Conservation (phyloP, 352 stramenopile species). For the Globisporangium iwayamae region DNA sequence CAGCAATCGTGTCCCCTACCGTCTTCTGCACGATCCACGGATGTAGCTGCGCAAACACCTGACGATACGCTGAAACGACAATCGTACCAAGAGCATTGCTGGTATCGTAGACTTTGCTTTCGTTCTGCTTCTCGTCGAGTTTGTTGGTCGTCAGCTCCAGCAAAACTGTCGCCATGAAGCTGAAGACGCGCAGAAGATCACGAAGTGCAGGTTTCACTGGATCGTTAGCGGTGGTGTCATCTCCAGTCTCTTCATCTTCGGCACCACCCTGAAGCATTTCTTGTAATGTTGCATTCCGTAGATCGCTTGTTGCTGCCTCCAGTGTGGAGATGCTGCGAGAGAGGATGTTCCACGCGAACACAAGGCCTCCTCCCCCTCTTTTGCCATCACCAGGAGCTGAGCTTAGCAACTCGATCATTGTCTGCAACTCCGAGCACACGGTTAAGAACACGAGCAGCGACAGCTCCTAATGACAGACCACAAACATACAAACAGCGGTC, state of each 20-base stretch:
- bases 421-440: constrained; percentile 17
- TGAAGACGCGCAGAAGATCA: not conserved
- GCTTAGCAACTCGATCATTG: constrained; percentile 9
- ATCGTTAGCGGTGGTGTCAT: not conserved
- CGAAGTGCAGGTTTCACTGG: not conserved
- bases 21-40: constrained; percentile 16
- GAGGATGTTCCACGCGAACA: constrained; percentile 18
- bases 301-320: constrained; percentile 9
- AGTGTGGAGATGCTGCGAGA: constrained; percentile 6
- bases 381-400: not conserved
- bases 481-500: not conserved
- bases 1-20: constrained; percentile 1
- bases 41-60: constrained; percentile 11
- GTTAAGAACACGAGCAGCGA: constrained; percentile 16
- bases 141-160: constrained; percentile 3
- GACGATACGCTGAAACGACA: constrained; percentile 12
- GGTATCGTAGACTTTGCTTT: not conserved
- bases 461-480: constrained; percentile 4
- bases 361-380: constrained; percentile 4
- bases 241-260: not conserved
- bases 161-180: constrained; percentile 9
- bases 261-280: not conserved
- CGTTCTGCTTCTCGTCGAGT: not conserved
- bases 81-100: not conserved
- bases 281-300: constrained; percentile 12